A percentile compares a stretch with the other conserved stretches of the same genome.
Conservation (phyloP, 2,329 filamentous ascomycete genomes). For the Bipolaris bicolor region DNA sequence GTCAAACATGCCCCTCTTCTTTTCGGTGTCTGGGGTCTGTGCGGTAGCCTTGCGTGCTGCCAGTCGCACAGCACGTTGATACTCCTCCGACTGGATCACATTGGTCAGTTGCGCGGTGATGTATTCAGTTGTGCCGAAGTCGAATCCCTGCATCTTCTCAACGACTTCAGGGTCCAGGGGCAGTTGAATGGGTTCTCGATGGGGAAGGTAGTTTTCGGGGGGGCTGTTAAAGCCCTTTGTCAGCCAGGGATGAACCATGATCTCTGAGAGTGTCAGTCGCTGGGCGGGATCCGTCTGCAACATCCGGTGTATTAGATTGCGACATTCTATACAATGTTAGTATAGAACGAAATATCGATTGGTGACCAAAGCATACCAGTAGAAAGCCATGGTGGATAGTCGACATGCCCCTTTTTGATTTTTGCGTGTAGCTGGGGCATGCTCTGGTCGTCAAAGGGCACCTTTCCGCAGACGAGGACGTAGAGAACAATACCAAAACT, state of each 20-base stretch:
- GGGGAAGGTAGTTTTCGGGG: conserved; percentile 87
- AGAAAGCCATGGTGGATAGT: conserved; percentile 93
- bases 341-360: neutral
- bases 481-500: conserved; percentile 98
- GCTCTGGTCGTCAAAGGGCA: conserved; percentile 98
- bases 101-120: conserved; percentile 83
- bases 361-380: conserved; percentile 66
- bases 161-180: conserved; percentile 85
- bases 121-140: conserved; percentile 86
- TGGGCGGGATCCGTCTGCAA: conserved; percentile 91
- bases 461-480: conserved; percentile 95
- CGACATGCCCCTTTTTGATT: conserved; percentile 95
- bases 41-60: conserved; percentile 69
- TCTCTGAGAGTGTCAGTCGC: conserved; percentile 84
- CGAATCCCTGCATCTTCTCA: conserved; percentile 95
- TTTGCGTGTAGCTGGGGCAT: conserved; percentile 98
- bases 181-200: conserved; percentile 81
- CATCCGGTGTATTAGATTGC: conserved; percentile 91
- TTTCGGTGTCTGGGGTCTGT: conserved; percentile 65
- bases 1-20: conserved; percentile 92
- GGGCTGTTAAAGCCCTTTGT: conserved; percentile 85
- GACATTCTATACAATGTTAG: conserved; percentile 72
- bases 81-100: conserved; percentile 92
- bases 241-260: conserved; percentile 96
- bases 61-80: conserved; percentile 80